Base-by-base conservation (phyloP, 2,329 filamentous ascomycete genomes). In the Cryphonectria radicalis region DNA sequence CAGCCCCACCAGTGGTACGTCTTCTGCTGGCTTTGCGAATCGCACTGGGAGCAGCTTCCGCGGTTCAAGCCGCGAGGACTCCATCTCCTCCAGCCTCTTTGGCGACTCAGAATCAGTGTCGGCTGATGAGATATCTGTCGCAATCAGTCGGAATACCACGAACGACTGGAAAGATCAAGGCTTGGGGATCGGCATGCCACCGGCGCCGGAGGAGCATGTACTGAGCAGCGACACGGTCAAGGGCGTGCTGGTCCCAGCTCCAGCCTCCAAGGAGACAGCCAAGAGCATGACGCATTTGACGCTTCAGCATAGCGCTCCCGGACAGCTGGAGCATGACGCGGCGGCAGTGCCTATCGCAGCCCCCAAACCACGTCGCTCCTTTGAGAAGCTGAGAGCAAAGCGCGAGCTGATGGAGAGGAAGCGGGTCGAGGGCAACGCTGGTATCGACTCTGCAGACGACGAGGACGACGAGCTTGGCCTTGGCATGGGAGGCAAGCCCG, bases 381-480 rank as follows among this genome's bases (percentile, higher is more conserved):
- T 90, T 1, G 94, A 97, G 77, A 90, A 92, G 74, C 88, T 94
- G 35, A 90, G 89, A 74, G 89, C 89, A 3, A 95, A 93, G 80
- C 89, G 92, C 43, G 92, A 94, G 74, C 90, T 90, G 8, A 81
- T 93, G 46, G 93, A 97, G 77, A 93, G 89, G 76, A 88, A 90
- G 62, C 88, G 89, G 22, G 82, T 90, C 53, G 93, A 97, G 76
- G 91, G 92, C 50, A 88, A 68, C 22, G 64, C 72, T 14, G 70
- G 85, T 69, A 90, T 89, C 19, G 95, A 98, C 77, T 97, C 93
- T 42, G 95, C 95, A 5, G 95, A 98, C 77, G 95, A 98, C 76
- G 95, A 98, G 81, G 95, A 98, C 74, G 95, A 98, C 72, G 95
- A 97, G 77, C 86, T 97, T 6, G 94, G 93, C 10, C 85, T 76